Percentiles rank a stretch among this genome's conserved stretches.
phyloP scores from a whole-genome alignment of 179 eudicot genomes.

The Amaranthus tricolor region DNA sequence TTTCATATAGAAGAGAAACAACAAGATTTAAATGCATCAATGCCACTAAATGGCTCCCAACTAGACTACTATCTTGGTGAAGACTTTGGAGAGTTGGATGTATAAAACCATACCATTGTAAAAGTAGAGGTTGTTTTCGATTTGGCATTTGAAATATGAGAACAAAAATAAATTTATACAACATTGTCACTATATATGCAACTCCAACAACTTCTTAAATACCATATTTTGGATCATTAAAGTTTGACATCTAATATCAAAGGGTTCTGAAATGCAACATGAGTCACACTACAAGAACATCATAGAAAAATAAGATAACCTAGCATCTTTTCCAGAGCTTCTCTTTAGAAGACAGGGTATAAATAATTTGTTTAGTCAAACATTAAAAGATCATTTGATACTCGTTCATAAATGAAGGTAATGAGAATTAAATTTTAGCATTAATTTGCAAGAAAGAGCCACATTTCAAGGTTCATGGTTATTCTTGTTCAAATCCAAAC shows the following conservation, averaged over 20 bases:
- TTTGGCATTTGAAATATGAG: no score
- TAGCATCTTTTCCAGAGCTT: background rate
- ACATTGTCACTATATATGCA: background rate
- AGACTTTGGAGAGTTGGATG: no score
- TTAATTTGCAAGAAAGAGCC: background rate
- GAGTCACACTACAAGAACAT: slow-evolving; percentile 13
- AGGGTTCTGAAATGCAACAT: slow-evolving; percentile 14
- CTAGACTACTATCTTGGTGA: no score
- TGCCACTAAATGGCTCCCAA: no score
- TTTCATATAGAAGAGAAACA: background rate
- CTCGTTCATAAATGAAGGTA: background rate
- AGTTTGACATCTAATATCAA: background rate
- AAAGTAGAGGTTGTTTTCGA: no score
- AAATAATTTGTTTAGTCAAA: background rate
- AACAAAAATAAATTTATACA: background rate
- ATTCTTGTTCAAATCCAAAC: no score
- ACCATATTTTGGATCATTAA: background rate
- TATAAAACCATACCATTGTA: no score
- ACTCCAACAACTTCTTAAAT: background rate
- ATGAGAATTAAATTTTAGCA: background rate
- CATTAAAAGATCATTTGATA: background rate
- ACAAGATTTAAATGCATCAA: no score
- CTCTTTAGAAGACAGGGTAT: background rate
- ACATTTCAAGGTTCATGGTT: no score
- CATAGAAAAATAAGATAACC: slow-evolving; percentile 14